phyloP scores from a whole-genome alignment of 1,284 basidiomycete species.

The Ceratobasidium sp. region DNA sequence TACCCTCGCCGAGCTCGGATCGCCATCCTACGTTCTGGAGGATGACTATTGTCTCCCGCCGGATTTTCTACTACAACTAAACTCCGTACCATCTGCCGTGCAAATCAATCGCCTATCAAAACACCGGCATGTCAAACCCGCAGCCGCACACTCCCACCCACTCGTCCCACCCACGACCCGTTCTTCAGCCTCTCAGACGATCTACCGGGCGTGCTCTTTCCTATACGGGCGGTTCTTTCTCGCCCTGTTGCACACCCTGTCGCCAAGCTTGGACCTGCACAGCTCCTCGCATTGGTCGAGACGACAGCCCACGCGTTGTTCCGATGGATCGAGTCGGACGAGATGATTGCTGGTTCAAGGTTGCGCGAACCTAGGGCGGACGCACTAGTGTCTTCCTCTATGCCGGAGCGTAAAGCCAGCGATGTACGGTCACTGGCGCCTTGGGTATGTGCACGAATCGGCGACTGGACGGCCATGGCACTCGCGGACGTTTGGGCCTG shows the following conservation, averaged over 20 bases:
- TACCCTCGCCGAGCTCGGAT: not conserved
- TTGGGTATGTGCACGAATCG: conserved; percentile 29
- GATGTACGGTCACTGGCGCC: conserved; percentile 38
- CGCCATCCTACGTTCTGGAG: not conserved
- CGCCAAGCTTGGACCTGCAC: conserved; percentile 23
- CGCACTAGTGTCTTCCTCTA: not conserved
- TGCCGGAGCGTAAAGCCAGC: conserved; percentile 1
- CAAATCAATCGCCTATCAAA: conserved; percentile 11
- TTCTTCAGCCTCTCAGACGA: conserved; percentile 37
- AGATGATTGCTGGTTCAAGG: not conserved
- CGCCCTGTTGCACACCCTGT: conserved; percentile 28
- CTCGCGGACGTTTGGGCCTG: conserved; percentile 27
- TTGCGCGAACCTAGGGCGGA: conserved; percentile 21
- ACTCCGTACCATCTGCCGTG: not conserved
- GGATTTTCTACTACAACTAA: not conserved
- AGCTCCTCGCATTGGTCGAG: conserved; percentile 28
- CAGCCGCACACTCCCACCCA: conserved; percentile 11
- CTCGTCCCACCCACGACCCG: conserved; percentile 33
- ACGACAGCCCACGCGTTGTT: conserved; percentile 11
- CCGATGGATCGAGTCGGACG: conserved; percentile 28
- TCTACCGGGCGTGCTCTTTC: conserved; percentile 23
- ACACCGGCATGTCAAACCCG: conserved; percentile 16
- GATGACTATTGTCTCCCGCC: conserved; percentile 19
- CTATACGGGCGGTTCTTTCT: conserved; percentile 32
- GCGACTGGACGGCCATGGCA: conserved; percentile 27